Evolutionary conservation across 2,329 filamentous ascomycete genomes (phyloP).

Genomic region (Meredithiella fracta): DNA sequence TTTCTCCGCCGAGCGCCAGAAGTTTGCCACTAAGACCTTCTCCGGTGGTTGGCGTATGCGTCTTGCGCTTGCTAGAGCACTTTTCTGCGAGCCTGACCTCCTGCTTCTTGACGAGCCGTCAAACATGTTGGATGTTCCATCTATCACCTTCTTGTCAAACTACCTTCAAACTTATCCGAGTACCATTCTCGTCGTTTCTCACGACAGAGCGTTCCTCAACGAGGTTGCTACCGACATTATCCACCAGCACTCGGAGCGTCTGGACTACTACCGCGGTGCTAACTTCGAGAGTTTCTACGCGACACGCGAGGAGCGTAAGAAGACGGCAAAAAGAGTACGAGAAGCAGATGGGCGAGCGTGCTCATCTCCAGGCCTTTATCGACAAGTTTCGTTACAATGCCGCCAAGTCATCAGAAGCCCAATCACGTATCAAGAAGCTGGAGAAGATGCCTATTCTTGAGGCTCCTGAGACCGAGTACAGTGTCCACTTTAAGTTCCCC

Average conservation of each 20-base stretch:
- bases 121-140: slow-evolving; percentile 99
- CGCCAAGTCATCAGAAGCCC: slow-evolving; percentile 93
- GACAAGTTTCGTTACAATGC: slow-evolving; percentile 99
- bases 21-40: slow-evolving; percentile 90
- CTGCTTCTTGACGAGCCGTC: slow-evolving; percentile 96
- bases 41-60: slow-evolving; percentile 99
- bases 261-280: slow-evolving; percentile 96
- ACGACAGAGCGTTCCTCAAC: slow-evolving; percentile 98
- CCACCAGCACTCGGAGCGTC: slow-evolving; percentile 88
- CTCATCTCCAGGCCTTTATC: slow-evolving; percentile 93
- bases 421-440: slow-evolving; percentile 97
- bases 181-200: slow-evolving; percentile 88
- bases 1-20: slow-evolving; percentile 85
- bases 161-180: slow-evolving; percentile 91
- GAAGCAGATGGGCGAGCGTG: slow-evolving; percentile 87
- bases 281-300: slow-evolving; percentile 98
- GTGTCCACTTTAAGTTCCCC: slow-evolving; percentile 90
- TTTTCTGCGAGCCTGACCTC: slow-evolving; percentile 95
- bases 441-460: slow-evolving; percentile 92
- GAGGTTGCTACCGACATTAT: slow-evolving; percentile 99
- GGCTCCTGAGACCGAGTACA: slow-evolving; percentile 83
- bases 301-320: slow-evolving; percentile 90
- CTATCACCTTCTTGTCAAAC: slow-evolving; percentile 91
- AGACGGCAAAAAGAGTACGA: slow-evolving; percentile 93
- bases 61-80: slow-evolving; percentile 77